Evolutionary conservation across 2,329 filamentous ascomycete genomes (phyloP), one percentile per base, ranked within the genome.

Genomic region (Xylariales sp.): DNA sequence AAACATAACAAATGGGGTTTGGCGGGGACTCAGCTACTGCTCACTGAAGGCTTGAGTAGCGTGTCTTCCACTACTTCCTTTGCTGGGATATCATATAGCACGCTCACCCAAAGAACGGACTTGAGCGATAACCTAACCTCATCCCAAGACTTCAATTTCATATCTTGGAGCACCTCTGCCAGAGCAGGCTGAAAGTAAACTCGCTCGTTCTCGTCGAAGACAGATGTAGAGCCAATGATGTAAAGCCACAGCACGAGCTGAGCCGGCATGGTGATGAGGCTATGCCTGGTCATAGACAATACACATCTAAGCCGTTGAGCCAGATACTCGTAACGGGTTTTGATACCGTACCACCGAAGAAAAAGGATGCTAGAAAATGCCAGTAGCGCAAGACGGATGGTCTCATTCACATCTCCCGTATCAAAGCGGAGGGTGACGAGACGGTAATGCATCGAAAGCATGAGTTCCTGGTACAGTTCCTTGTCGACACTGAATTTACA

Each of bases 371-470:
- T 38, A 10, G 36, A 22, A 29, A 38, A 38, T 2, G 14, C 36
- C 3, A 38, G n/a, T n/a, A 38, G 36, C 8, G 18, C 36, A 16
- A 38, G 36, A n/a, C 36, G 36, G 12, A 38, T 5, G 7, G 36
- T 14, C 19, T 38, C 36, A 14, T 29, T 8, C n/a, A 25, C 12
- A 11, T 16, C 14, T n/a, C n/a, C n/a, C n/a, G n/a, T n/a, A 12
- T 38, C 21, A 15, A n/a, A 38, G 11, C 36, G 16, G 24, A 38
- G 36, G 22, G 10, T 28, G 14, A 28, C 8, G 8, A 38, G 36
- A 12, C 36, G 36, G 11, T 38, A 38, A 5, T 38, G 36, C 9
- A 38, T 28, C 4, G 36, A 38, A 4, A 38, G 14, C 36, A 38
- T 31, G 36, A 16, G 9, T 16, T 38, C 36, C 14, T 22, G 22